phyloP scores from a whole-genome alignment of 1,139 yeast species.

The Casaregolazyma suthepensis region DNA sequence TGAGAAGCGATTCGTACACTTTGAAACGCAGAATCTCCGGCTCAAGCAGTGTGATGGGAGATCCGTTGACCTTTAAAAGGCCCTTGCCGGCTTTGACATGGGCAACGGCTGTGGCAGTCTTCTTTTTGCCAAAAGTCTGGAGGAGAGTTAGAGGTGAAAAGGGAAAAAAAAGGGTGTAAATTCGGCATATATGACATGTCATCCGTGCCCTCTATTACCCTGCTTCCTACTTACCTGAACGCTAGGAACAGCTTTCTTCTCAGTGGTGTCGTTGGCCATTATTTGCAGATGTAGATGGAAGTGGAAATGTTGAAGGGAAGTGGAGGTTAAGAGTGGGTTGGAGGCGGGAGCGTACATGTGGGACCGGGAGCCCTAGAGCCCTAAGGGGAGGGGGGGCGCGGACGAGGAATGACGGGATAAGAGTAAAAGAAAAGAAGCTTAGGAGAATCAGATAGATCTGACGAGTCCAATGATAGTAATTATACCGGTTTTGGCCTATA shows the following conservation, averaged over 20 bases:
- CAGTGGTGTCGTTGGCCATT: constrained; percentile 16
- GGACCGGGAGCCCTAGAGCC: constrained; percentile 9
- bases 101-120: constrained; percentile 99
- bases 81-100: constrained; percentile 99
- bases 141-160: neutral
- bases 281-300: constrained; percentile 3
- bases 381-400: neutral
- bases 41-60: constrained; percentile 98
- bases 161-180: neutral
- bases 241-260: constrained; percentile 28
- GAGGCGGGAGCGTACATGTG: constrained; percentile 1
- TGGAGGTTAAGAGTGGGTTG: constrained; percentile 6
- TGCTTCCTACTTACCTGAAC: constrained; percentile 28
- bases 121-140: constrained; percentile 99
- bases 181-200: neutral
- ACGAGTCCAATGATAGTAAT: neutral
- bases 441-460: neutral
- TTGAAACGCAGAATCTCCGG: constrained; percentile 99
- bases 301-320: neutral
- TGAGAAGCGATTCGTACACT: constrained; percentile 98
- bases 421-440: neutral
- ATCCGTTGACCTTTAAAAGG: constrained; percentile 97
- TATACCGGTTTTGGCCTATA: neutral
- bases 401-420: neutral
- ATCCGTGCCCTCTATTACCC: neutral